Base-by-base conservation (phyloP, 192 early-diverging fungal genomes). In the Spizellomyces sp. region DNA sequence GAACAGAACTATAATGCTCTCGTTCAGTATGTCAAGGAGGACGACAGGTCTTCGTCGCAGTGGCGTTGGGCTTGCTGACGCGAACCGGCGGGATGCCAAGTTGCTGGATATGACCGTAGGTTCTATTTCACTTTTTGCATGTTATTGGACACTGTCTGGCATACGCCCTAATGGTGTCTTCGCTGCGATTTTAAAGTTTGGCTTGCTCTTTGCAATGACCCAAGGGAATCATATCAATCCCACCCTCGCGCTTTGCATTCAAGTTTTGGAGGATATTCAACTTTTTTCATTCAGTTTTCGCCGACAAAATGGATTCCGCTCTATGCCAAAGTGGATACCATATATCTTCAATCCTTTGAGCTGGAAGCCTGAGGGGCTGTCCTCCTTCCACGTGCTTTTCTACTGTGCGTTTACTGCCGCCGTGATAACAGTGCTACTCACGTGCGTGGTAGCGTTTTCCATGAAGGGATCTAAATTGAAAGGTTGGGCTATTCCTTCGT, bases 401-500 rank as follows among this genome's bases (percentile, higher is more conserved):
- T 73, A 73, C 57, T 9, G 58, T 44, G 71, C 71, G 6, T 73
- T 56, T 47, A 36, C 19, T 0, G 21, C 66, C 27, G 42, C 62
- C 14, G 64, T 73, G 42, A 12, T 43, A 5, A 66, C 10, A 12
- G 21, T 21, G 15, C 14, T 60, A 5, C 45, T 73, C 54, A 73
- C 64, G 6, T 43, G 57, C 15, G 17, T 58, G 9, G 71, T 73
- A 9, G 71, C 63, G 45, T 57, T 47, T 42, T 66, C 54, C 6
- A 58, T 73, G 64, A 65, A 66, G 19, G 64, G 63, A 19, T 45
- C 62, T 7, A 45, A 73, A 43, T 66, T 73, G 71, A 65, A 73
- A 58, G 54, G 71, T 73, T 22, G 8, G 27, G 27, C 27, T 36
- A 36, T 36, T 36, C 27, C 27, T 36, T 36, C 27, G 27, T 36